These are phyloP conservation scores for Allomyces macrogynus DNA, from an alignment of 192 early-diverging fungal genomes.

Conservation along the genomic window DNA sequence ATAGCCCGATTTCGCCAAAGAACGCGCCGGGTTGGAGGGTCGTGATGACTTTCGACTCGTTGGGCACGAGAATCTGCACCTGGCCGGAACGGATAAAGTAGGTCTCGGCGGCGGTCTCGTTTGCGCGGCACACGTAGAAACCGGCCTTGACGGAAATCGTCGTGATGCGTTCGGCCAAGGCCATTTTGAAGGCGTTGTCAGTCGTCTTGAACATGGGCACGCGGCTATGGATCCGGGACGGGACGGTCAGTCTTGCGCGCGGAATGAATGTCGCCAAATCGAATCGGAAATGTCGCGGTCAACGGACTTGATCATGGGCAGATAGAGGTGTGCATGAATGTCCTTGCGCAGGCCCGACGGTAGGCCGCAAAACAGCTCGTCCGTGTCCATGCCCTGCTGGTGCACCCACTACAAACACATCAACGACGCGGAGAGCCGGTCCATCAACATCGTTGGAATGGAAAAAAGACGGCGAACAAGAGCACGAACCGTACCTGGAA, in stretches of 20 bases:
- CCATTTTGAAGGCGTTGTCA: constrained; percentile 3
- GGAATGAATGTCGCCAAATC: no score
- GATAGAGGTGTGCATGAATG: constrained; percentile 6
- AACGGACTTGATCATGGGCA: constrained; percentile 2
- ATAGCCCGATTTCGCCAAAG: neutral
- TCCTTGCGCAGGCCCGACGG: constrained; percentile 5
- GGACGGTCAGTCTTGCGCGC: no score
- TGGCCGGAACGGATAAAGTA: constrained; percentile 6
- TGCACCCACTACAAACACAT: neutral
- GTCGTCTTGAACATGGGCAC: constrained; percentile 9
- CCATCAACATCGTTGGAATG: no score
- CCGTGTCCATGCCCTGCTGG: constrained; percentile 7
- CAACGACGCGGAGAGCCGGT: no score
- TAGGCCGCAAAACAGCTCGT: constrained; percentile 5
- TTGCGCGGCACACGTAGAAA: constrained; percentile 1
- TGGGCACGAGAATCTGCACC: constrained; percentile 2
- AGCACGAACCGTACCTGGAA: neutral
- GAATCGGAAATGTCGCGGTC: no score
- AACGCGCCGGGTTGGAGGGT: neutral
- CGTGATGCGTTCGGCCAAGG: constrained; percentile 1
- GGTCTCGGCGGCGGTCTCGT: constrained; percentile 5
- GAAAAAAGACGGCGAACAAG: no score
- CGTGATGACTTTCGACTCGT: neutral
- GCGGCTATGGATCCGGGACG: no score
- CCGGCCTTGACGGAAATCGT: neutral